Conservation (phyloP, 2,329 filamentous ascomycete genomes). For the Clarireedia paspali region DNA sequence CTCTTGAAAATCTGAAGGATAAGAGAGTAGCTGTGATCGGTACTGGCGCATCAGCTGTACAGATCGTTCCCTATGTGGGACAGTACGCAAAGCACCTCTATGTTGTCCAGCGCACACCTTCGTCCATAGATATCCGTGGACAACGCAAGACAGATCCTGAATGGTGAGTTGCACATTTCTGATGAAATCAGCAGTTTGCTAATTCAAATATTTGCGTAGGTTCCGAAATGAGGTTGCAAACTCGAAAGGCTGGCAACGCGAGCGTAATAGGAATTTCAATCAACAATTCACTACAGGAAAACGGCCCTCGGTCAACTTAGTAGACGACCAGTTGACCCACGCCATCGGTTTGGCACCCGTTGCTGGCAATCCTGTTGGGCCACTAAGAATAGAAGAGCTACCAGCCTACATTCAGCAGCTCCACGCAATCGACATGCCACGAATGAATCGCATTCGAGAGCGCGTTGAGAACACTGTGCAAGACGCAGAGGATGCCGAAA, state of each 20-base stretch:
- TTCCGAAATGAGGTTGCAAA: not conserved
- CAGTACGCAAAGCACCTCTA: constrained; percentile 42
- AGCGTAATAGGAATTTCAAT: constrained; percentile 38
- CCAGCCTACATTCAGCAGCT: not conserved
- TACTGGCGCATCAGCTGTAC: constrained; percentile 24
- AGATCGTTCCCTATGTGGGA: constrained; percentile 34
- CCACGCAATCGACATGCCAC: not conserved
- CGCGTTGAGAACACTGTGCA: constrained; percentile 37
- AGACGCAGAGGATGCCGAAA: constrained; percentile 41
- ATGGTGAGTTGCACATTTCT: constrained; percentile 28
- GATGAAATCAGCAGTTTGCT: not conserved
- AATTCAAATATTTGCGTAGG: not conserved
- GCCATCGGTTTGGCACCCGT: not conserved
- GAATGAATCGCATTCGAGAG: not conserved
- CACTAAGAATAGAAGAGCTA: not conserved
- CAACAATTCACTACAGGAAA: not conserved
- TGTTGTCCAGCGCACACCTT: constrained; percentile 50
- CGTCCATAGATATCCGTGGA: constrained; percentile 33
- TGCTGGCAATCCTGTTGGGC: not conserved
- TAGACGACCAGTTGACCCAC: constrained; percentile 40
- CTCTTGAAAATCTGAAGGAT: constrained; percentile 20
- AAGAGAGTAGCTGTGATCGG: constrained; percentile 25
- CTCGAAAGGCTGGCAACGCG: constrained; percentile 40
- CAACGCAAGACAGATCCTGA: constrained; percentile 25
- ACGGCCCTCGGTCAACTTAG: constrained; percentile 21